Evolutionary conservation across 1,284 basidiomycete genomes (phyloP).

Genomic region (Leccinum pseudoinsigne): DNA sequence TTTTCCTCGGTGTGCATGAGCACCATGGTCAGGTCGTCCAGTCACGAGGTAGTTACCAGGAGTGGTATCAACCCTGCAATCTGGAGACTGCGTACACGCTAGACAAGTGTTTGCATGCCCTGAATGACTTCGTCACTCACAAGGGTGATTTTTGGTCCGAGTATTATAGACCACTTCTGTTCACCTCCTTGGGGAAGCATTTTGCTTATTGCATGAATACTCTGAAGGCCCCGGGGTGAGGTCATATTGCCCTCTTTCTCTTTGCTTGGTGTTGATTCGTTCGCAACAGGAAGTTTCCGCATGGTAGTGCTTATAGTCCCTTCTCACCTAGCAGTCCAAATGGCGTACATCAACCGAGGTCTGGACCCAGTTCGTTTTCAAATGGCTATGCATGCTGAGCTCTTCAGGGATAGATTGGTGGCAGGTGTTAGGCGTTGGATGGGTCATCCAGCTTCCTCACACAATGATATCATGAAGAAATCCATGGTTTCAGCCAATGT

Average conservation of each 20-base stretch:
- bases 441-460: slow-evolving; percentile 45
- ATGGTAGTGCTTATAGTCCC: slow-evolving; percentile 68
- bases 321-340: slow-evolving; percentile 59
- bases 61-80: slow-evolving; percentile 80
- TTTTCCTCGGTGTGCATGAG: slow-evolving; percentile 89
- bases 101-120: slow-evolving; percentile 53
- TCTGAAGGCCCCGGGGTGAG: slow-evolving; percentile 74
- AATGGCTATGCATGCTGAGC: neutral
- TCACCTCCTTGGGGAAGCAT: slow-evolving; percentile 81
- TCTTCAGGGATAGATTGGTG: slow-evolving; percentile 50
- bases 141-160: slow-evolving; percentile 84
- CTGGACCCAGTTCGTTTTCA: neutral
- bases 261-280: neutral
- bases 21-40: slow-evolving; percentile 42
- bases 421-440: slow-evolving; percentile 77
- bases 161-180: slow-evolving; percentile 86
- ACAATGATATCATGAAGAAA: slow-evolving; percentile 36
- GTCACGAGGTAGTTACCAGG: slow-evolving; percentile 66
- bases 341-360: slow-evolving; percentile 30
- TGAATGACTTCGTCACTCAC: slow-evolving; percentile 57
- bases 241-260: neutral
- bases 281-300: slow-evolving; percentile 59
- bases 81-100: slow-evolving; percentile 63
- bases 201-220: slow-evolving; percentile 90
- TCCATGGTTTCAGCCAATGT: slow-evolving; percentile 11